phyloP scores from a whole-genome alignment of 805 yeast species.

The Myxozyma udenii region DNA sequence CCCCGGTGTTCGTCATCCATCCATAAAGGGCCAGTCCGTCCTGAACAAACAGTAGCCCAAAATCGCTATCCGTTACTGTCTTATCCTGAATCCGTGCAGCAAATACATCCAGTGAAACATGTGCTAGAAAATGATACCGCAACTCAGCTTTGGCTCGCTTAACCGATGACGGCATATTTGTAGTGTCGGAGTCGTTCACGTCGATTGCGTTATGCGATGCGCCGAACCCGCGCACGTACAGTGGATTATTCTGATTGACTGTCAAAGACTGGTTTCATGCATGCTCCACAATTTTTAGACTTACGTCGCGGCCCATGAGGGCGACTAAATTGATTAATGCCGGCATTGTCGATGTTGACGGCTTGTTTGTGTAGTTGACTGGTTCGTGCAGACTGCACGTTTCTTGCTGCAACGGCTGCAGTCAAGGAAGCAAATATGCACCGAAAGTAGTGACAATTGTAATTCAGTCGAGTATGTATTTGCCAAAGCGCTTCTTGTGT shows the following conservation, averaged over 20 bases:
- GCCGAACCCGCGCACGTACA: slow-evolving; percentile 19
- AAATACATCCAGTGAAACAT: slow-evolving; percentile 70
- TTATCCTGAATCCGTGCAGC: slow-evolving; percentile 50
- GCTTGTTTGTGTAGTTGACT: too few relatives aligned
- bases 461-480: too few relatives aligned
- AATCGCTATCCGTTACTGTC: slow-evolving; percentile 37
- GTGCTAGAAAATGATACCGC: slow-evolving; percentile 68
- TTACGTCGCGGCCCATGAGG: slow-evolving; percentile 29
- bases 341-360: slow-evolving; percentile 13
- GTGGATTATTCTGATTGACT: slow-evolving; percentile 20
- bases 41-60: slow-evolving; percentile 57
- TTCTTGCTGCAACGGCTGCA: too few relatives aligned
- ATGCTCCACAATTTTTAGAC: not conserved
- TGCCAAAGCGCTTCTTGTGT: too few relatives aligned
- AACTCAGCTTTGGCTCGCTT: slow-evolving; percentile 6
- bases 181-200: not conserved
- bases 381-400: too few relatives aligned
- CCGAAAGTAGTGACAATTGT: too few relatives aligned
- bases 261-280: not conserved
- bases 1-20: slow-evolving; percentile 62
- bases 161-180: not conserved
- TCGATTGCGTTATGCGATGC: not conserved
- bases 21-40: slow-evolving; percentile 69
- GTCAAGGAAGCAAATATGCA: too few relatives aligned
- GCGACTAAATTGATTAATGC: slow-evolving; percentile 22